These are phyloP conservation scores for Candida ulmi DNA, from an alignment of 805 yeast species.

Conservation along the genomic window DNA sequence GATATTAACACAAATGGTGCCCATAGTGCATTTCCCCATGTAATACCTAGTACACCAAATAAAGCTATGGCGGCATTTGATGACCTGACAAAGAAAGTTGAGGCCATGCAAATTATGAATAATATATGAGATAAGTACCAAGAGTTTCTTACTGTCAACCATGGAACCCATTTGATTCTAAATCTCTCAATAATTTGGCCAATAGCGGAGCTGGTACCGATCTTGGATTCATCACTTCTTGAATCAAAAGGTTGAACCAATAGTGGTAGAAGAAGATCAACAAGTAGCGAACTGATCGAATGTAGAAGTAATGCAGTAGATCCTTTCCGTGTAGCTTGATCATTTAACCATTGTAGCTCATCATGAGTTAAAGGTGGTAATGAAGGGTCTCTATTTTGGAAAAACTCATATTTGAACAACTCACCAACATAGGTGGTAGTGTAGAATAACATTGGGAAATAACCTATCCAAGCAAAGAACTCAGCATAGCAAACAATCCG, in stretches of 20 bases:
- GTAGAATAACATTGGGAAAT: constrained; percentile 60
- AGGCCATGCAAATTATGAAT: constrained; percentile 42
- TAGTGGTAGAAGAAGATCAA: constrained; percentile 40
- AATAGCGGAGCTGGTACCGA: constrained; percentile 1
- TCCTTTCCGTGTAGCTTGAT: constrained; percentile 46
- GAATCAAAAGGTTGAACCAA: constrained; percentile 30
- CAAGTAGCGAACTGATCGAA: constrained; percentile 39
- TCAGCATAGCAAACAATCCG: constrained; percentile 48
- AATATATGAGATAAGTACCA: constrained; percentile 49
- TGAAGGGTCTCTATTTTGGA: constrained; percentile 28
- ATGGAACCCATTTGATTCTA: constrained; percentile 10
- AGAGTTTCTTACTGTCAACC: constrained; percentile 31
- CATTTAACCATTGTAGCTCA: constrained; percentile 33
- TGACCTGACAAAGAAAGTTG: constrained; percentile 39
- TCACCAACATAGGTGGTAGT: constrained; percentile 64
- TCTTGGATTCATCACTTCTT: constrained; percentile 7
- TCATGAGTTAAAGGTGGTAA: constrained; percentile 29
- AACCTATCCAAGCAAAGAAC: constrained; percentile 64
- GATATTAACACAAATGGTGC: constrained; percentile 60
- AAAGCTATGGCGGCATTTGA: constrained; percentile 40
- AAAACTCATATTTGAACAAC: constrained; percentile 38
- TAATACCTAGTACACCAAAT: constrained; percentile 49
- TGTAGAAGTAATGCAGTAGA: constrained; percentile 45
- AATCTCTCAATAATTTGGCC: constrained; percentile 7
- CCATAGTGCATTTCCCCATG: constrained; percentile 67